Base-by-base conservation (phyloP, 2,329 filamentous ascomycete species). In the Aspergillus eucalypticola region DNA sequence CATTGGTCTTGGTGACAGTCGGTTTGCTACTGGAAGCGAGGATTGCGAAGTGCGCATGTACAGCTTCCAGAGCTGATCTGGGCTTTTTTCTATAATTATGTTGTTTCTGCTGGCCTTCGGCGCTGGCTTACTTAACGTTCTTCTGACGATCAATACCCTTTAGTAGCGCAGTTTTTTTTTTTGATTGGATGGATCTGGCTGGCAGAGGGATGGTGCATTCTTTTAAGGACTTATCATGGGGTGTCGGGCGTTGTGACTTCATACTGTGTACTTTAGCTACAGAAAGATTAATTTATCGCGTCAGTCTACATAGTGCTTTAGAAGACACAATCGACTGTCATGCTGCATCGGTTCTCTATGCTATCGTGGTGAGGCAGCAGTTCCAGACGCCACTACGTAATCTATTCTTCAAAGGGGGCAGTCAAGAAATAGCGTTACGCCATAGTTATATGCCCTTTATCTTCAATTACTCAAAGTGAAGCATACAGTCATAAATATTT, bases 41-140 rank as follows among this genome's bases (percentile, higher is more conserved):
- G 95, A 99, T 73, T 91, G 91, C 64, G 92, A 96, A 69, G 91
- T 97, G 35, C 83, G 93, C 55, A 83, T 99, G 69, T 92, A 93
- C 75, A 90, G 88, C 69, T 94, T 93, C 70, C 75, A 73, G n/a
- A 76, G 71, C 56, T 76, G 53, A 62, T 51, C 41, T 29, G 7
- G 6, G 17, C 13, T 21, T 61, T 46, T 35, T 35, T 32, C 2
- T 35, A 35, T 13, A 35, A 15, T 35, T 2, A 11, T 3, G 23
- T n/a, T 53, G 25, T 51, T 49, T 62, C 39, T 60, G 39, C 29
- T 23, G 38, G 32, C 32, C 52, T 44, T 29, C n/a, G 5, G 11
- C 15, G 53, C 25, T 25, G 53, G n/a, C n/a, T n/a, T 46, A 55
- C 35, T 55, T 27, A 27, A 27, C 25, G 53, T 44, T 21, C 15